phyloP scores from a whole-genome alignment of 805 yeast species.

The Sugiyamaella marilandica region DNA sequence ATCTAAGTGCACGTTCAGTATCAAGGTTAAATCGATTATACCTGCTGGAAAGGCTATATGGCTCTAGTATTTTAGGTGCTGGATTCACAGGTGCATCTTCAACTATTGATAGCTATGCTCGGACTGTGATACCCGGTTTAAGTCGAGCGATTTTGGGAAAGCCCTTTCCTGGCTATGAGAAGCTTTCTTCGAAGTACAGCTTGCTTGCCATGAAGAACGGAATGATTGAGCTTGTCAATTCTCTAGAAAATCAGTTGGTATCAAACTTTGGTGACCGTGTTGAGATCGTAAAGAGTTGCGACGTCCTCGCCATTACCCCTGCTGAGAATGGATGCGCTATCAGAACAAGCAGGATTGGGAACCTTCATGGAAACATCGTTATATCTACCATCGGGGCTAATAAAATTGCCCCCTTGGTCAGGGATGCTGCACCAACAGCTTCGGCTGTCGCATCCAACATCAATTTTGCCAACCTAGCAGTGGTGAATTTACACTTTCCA shows the following conservation, averaged over 20 bases:
- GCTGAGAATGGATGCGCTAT: slow-evolving; percentile 7
- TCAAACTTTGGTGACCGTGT: slow-evolving; percentile 18
- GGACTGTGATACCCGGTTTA: slow-evolving; percentile 24
- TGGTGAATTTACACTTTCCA: slow-evolving; percentile 65
- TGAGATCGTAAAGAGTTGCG: slow-evolving; percentile 16
- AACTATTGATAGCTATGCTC: slow-evolving; percentile 24
- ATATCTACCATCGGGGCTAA: slow-evolving; percentile 23
- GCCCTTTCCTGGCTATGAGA: slow-evolving; percentile 5
- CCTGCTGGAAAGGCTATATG: slow-evolving; percentile 46
- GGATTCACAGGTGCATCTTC: slow-evolving; percentile 35
- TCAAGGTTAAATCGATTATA: slow-evolving; percentile 54
- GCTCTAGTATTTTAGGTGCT: slow-evolving; percentile 51
- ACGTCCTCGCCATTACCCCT: slow-evolving; percentile 14
- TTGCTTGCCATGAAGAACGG: slow-evolving; percentile 24
- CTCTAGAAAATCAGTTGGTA: slow-evolving; percentile 23
- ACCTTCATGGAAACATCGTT: slow-evolving; percentile 7
- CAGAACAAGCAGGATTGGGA: slow-evolving; percentile 1
- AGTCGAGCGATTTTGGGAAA: slow-evolving; percentile 24
- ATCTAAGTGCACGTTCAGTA: slow-evolving; percentile 53
- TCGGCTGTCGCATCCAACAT: slow-evolving; percentile 35
- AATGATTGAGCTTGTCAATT: slow-evolving; percentile 25
- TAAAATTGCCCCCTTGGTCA: slow-evolving; percentile 12
- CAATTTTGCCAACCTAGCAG: slow-evolving; percentile 53
- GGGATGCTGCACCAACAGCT: slow-evolving; percentile 10
- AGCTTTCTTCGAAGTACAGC: slow-evolving; percentile 11